Evolutionary conservation across 2,329 filamentous ascomycete species (phyloP).

Genomic region (Ceratocystis lukuohia): DNA sequence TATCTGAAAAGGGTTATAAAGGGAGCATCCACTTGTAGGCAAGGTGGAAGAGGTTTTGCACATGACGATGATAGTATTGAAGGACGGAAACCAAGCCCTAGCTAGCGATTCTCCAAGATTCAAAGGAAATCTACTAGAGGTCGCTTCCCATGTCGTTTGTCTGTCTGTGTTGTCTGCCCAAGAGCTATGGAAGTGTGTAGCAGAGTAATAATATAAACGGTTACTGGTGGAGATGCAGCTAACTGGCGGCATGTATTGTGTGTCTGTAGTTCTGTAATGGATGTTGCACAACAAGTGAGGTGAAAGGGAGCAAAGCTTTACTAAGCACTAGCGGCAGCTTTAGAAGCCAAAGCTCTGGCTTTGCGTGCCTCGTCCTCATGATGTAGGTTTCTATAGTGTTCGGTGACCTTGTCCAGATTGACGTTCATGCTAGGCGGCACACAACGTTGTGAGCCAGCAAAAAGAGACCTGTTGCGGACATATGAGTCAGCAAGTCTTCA

Average conservation of each 20-base stretch:
- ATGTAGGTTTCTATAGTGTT: conserved; percentile 44
- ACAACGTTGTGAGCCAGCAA: conserved; percentile 36
- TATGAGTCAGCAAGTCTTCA: conserved; percentile 20
- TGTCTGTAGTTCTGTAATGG: conserved; percentile 4
- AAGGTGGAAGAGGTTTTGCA: neutral
- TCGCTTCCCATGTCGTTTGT: neutral
- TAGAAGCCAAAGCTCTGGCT: conserved; percentile 34
- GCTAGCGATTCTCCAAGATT: neutral
- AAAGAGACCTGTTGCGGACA: conserved; percentile 39
- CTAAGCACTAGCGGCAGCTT: conserved; percentile 19
- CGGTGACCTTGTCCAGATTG: conserved; percentile 43
- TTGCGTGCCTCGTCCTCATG: conserved; percentile 43
- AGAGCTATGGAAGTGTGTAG: neutral
- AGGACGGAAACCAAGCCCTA: neutral
- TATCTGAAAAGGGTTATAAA: neutral
- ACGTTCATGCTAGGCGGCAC: conserved; percentile 21
- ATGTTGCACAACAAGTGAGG: neutral
- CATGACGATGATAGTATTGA: neutral
- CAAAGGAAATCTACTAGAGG: neutral
- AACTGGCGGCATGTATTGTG: neutral
- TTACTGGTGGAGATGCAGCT: conserved; percentile 4
- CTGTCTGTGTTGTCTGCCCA: neutral
- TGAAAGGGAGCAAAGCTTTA: neutral
- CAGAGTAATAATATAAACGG: neutral
- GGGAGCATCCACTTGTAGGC: neutral